Evolutionary conservation across 345 rosid species (phyloP), one percentile per base, ranked within the genome.

Genomic region (Anastatica hierochuntica): DNA sequence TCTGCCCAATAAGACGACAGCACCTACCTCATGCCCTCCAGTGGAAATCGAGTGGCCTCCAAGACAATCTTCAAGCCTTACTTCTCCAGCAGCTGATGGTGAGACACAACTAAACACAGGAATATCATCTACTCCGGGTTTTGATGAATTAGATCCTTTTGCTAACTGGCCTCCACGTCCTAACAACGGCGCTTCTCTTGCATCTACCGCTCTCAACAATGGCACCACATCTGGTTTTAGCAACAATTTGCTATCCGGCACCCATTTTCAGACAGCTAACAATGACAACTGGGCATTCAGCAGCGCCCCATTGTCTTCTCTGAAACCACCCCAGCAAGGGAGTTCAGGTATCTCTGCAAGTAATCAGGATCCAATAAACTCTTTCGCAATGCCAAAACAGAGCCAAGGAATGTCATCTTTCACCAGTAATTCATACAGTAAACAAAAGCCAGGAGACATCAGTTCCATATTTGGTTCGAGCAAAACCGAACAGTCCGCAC

Each of bases 11-110:
- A 77, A 73, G 73, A 49, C 70, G 68, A 59, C 75, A 14, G 29
- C 66, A 2, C 65, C 74, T 2, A 58, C 72, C 46, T 55, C 85
- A 56, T 84, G 90, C 72, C 69, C 84, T 64, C 76, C 90, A 7
- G 88, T 81, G 31, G 95, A 83, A 38, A 66, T 84, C 8, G 95
- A 87, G 72, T 92, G 98, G 98, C 96, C 95, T 58, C 96, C 98
- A 59, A 74, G 65, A 44, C 57, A 71, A 47, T 67, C 84, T 34
- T 73, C 74, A 18, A 76, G 54, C 21, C 49, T 18, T 35, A 56
- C 57, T 40, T 7, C 76, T 64, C 72, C 59, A 18, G 48, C 56
- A 18, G 60, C 53, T 53, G 53, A 67, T 62, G 63, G 34, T 2
- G 60, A 77, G 21, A 68, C 75, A 65, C 77, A 76, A 65, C n/a